Evolutionary conservation across 2,329 filamentous ascomycete species (phyloP).

Genomic region (Plectosphaerella plurivora): DNA sequence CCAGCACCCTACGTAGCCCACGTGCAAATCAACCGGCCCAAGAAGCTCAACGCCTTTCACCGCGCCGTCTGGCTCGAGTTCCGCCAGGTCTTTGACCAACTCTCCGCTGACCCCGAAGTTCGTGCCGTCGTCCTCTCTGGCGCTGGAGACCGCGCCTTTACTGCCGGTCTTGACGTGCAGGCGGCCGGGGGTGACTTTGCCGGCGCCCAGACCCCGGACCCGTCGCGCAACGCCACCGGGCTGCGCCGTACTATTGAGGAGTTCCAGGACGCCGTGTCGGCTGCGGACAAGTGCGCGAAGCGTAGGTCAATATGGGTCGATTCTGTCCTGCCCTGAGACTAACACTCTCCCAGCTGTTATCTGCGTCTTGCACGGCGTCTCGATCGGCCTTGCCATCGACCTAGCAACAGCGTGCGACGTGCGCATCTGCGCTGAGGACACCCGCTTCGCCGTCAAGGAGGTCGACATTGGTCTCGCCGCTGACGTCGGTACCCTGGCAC

Average conservation of each 20-base stretch:
- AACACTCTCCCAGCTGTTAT: conserved; percentile 60
- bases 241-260: conserved; percentile 67
- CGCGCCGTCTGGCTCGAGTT: conserved; percentile 85
- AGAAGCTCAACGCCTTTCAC: conserved; percentile 85
- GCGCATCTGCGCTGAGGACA: conserved; percentile 56
- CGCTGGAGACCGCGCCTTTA: conserved; percentile 79
- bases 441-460: conserved; percentile 70
- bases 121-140: conserved; percentile 77
- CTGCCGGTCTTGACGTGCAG: conserved; percentile 77
- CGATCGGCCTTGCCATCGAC: conserved; percentile 75
- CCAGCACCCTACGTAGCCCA: conserved; percentile 75
- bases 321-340: background rate
- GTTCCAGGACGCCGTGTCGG: conserved; percentile 75
- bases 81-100: conserved; percentile 62
- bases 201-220: conserved; percentile 43
- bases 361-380: conserved; percentile 72
- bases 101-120: conserved; percentile 68
- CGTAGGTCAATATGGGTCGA: conserved; percentile 37
- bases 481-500: conserved; percentile 70
- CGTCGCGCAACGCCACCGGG: conserved; percentile 50
- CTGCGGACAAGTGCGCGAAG: conserved; percentile 85
- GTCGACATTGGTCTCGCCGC: conserved; percentile 79
- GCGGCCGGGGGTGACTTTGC: conserved; percentile 38
- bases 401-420: conserved; percentile 67
- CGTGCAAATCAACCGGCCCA: conserved; percentile 83